Base-by-base conservation (phyloP, 1,139 yeast genomes). In the Yamadazyma aaseri region DNA sequence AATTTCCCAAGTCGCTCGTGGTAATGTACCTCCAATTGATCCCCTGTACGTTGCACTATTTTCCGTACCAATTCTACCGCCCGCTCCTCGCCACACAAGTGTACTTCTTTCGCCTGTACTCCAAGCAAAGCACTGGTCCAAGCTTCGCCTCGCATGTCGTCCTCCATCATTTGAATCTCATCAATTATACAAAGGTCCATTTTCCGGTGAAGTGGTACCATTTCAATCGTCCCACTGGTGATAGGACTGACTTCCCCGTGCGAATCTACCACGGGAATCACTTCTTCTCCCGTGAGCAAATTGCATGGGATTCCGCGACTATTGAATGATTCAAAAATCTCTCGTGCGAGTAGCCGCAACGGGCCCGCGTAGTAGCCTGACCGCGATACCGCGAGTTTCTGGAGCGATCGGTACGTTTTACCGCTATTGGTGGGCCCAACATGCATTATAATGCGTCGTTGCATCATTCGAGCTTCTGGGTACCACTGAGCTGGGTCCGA, bases 391-490 rank as follows among this genome's bases (percentile, higher is more conserved):
- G 79, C 79, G 29, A 92, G 66, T 35, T 79, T 72, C 49, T 83
- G 72, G 28, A 92, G 63, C 0, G 97, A 96, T 32, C 77, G 74
- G 53, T 86, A 85, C 0, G 98, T 92, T 52, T 92, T 92, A n/a
- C 99, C 99, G 47, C 94, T 81, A 55, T 92, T 92, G 0, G 99
- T 92, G 0, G 99, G 98, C 0, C 99, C 99, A 13, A 92, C 87
- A 56, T 92, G 99, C 79, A 94, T 75, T 14, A 82, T 72, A 29
- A 92, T 73, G 38, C 83, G 82, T 26, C 99, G 68, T 44, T 79
- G 81, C 66, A 89, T 69, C 43, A 81, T 77, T 28, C 98, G 68
- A 0, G 98, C 95, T 32, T 72, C 78, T 0, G 98, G 96, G 50
- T 72, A 92, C 94, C 96, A 86, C 53, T 82, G 87, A 1, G 83